Conservation (phyloP, 352 stramenopile species). For the Globisporangium yorkense region DNA sequence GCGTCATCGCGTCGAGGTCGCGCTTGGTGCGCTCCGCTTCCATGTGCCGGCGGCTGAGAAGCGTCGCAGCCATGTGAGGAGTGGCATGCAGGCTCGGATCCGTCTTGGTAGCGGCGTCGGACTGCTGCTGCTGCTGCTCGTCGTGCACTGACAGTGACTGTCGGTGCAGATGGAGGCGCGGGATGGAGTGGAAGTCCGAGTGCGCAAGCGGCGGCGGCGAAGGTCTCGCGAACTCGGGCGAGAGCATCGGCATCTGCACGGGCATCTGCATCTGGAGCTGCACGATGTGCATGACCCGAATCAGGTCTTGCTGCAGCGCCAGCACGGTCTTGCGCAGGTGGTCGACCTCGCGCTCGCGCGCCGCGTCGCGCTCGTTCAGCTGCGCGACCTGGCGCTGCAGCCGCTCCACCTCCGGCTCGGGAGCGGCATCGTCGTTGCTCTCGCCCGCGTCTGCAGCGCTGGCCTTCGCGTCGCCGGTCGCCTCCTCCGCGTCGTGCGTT, state of each 20-base stretch:
- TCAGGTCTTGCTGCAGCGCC: constrained; percentile 64
- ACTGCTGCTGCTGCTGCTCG: background rate
- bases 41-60: constrained; percentile 18
- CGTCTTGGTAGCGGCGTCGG: too few species aligned
- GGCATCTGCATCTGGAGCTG: constrained; percentile 75
- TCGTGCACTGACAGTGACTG: too few species aligned
- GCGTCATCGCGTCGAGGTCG: constrained; percentile 6
- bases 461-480: background rate
- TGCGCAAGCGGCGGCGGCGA: background rate
- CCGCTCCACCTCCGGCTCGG: constrained; percentile 14
- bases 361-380: constrained; percentile 26
- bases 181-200: background rate
- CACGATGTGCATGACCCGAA: constrained; percentile 71
- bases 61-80: constrained; percentile 1
- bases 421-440: background rate
- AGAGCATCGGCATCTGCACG: constrained; percentile 14
- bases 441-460: background rate
- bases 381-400: constrained; percentile 26
- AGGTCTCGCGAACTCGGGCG: background rate
- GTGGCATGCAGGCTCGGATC: background rate
- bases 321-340: constrained; percentile 58
- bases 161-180: background rate
- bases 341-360: constrained; percentile 32
- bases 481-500: constrained; percentile 9
- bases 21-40: constrained; percentile 11